Conservation (phyloP, 148 eudicot species). For the Chenopodium quinoa region DNA sequence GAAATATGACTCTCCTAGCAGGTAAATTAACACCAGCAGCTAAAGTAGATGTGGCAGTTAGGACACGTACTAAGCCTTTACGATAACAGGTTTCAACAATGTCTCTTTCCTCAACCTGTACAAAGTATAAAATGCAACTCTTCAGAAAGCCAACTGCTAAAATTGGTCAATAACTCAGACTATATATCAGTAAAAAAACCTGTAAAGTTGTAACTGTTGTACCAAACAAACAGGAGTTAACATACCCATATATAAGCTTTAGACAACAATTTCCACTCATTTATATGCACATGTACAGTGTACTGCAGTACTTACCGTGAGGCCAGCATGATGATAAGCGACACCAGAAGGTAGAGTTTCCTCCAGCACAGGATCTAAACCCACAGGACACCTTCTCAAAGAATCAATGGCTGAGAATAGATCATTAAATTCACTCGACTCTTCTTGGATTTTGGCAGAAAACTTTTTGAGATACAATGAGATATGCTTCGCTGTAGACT, state of each 20-base stretch:
- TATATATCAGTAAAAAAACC: background rate
- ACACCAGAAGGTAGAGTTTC: conserved; percentile 94
- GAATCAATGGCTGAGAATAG: conserved; percentile 73
- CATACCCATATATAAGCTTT: background rate
- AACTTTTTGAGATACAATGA: conserved; percentile 65
- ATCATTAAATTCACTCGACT: conserved; percentile 54
- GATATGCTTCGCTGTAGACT: conserved; percentile 88
- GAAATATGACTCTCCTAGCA: conserved; percentile 94
- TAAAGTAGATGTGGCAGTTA: conserved; percentile 97
- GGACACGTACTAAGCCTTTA: conserved; percentile 90
- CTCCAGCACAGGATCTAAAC: conserved; percentile 87
- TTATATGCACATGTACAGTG: too few relatives aligned
- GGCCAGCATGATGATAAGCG: conserved; percentile 99
- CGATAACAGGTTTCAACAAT: conserved; percentile 91
- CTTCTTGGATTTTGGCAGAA: conserved; percentile 55
- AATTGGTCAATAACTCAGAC: background rate
- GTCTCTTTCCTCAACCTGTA: conserved; percentile 96
- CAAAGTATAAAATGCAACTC: conserved; percentile 5
- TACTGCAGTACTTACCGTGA: conserved; percentile 56
- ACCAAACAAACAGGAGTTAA: conserved; percentile 4
- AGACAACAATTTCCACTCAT: background rate
- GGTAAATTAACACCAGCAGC: conserved; percentile 99
- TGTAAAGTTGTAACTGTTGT: background rate
- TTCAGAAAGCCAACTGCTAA: conserved; percentile 14
- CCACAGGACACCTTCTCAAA: conserved; percentile 81